phyloP scores from a whole-genome alignment of 2,329 filamentous ascomycete species.

The Phyllosticta ampelicida region DNA sequence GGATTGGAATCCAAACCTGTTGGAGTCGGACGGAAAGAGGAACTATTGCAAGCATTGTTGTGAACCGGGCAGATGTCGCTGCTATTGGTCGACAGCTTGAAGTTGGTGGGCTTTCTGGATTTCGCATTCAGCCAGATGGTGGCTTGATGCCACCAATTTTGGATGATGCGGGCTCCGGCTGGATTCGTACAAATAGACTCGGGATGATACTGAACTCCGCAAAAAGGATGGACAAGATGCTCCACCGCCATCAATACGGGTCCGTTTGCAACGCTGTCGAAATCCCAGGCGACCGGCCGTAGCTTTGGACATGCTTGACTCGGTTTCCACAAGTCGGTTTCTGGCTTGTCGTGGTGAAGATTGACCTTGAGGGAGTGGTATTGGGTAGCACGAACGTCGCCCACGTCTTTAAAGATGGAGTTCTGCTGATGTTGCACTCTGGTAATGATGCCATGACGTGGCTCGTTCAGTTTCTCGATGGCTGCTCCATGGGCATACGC shows the following conservation, averaged over 20 bases:
- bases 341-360: constrained; percentile 27
- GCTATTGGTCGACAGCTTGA: background rate
- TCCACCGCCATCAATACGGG: constrained; percentile 66
- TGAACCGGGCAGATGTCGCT: no score
- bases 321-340: constrained; percentile 27
- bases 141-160: constrained; percentile 64
- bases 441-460: constrained; percentile 73
- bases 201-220: constrained; percentile 84
- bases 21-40: background rate
- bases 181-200: constrained; percentile 76
- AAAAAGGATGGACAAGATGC: constrained; percentile 61
- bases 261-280: constrained; percentile 36
- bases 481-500: constrained; percentile 55
- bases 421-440: constrained; percentile 47
- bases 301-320: constrained; percentile 21
- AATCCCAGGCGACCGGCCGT: constrained; percentile 39
- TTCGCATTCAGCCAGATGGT: constrained; percentile 46
- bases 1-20: no score
- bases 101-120: background rate
- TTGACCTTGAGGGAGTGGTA: constrained; percentile 57
- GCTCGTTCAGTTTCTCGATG: constrained; percentile 57
- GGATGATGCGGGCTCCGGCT: constrained; percentile 52
- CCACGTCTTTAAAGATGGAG: constrained; percentile 56
- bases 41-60: background rate
- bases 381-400: constrained; percentile 57